A percentile compares a stretch with the other conserved stretches of the same genome.
Conservation (phyloP, 805 yeast genomes). For the Kluyveromyces aestuarii region DNA sequence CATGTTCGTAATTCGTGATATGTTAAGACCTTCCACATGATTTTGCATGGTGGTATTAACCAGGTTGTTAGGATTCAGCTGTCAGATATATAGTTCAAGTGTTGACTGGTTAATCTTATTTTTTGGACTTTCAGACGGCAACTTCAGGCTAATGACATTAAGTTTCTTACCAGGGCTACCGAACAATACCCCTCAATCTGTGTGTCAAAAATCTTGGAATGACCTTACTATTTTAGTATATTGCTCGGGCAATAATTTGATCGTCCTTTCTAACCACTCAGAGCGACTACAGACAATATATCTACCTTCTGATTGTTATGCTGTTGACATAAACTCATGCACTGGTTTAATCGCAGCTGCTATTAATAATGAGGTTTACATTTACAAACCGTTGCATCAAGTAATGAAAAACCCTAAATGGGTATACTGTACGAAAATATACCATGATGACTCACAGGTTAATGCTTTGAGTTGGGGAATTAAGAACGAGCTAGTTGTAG, state of each 20-base stretch:
- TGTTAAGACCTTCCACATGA: neutral
- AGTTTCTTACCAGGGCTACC: conserved; percentile 84
- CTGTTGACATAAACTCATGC: conserved; percentile 51
- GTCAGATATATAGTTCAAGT: no score
- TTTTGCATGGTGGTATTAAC: neutral
- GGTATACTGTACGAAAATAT: conserved; percentile 30
- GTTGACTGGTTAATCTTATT: no score
- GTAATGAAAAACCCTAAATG: conserved; percentile 38
- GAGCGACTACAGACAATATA: conserved; percentile 68
- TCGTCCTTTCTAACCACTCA: conserved; percentile 46
- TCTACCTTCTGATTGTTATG: conserved; percentile 53
- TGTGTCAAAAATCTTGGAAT: conserved; percentile 58
- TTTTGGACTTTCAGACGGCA: neutral
- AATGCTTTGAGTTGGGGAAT: conserved; percentile 48
- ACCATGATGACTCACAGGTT: conserved; percentile 28
- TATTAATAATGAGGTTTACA: conserved; percentile 32
- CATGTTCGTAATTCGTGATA: neutral
- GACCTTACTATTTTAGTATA: conserved; percentile 56
- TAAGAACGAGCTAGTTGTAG: conserved; percentile 48
- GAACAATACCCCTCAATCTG: conserved; percentile 44
- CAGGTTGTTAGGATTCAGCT: neutral
- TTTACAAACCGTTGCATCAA: conserved; percentile 50
- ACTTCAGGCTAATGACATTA: conserved; percentile 38
- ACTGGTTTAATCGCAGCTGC: conserved; percentile 59
- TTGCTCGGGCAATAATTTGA: conserved; percentile 82